Evolutionary conservation across 495 filamentous ascomycete species (phyloP).

Genomic region (Trichoderma orchidacearum): DNA sequence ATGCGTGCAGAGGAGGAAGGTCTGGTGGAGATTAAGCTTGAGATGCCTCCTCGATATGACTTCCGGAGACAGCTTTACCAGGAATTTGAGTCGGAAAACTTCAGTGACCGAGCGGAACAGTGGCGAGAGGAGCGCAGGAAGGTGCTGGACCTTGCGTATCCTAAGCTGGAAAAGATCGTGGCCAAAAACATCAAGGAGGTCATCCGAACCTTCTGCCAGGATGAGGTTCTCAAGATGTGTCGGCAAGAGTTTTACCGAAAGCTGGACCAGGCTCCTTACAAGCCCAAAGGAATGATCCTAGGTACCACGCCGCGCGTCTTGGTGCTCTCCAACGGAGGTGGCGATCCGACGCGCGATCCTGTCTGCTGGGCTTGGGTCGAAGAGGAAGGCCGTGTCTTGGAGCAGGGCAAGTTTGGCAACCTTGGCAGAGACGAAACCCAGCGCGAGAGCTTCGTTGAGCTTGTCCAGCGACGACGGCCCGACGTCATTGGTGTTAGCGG

Average conservation of each 20-base stretch:
- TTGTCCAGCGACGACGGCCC: constrained; percentile 62
- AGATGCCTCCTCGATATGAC: constrained; percentile 56
- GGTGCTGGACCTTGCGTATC: constrained; percentile 65
- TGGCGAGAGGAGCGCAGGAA: constrained; percentile 85
- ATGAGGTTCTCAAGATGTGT: constrained; percentile 66
- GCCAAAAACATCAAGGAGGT: constrained; percentile 87
- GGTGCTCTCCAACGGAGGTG: constrained; percentile 69
- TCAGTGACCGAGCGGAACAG: constrained; percentile 84
- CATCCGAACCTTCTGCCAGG: constrained; percentile 80
- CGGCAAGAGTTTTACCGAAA: constrained; percentile 74
- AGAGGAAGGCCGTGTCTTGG: constrained; percentile 77
- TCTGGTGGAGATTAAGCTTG: constrained; percentile 68
- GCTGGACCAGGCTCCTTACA: constrained; percentile 90
- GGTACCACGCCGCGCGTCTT: constrained; percentile 83
- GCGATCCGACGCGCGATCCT: constrained; percentile 58
- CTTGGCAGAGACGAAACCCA: constrained; percentile 57
- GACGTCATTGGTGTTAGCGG: constrained; percentile 86
- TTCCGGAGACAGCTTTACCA: constrained; percentile 61
- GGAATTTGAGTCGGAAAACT: constrained; percentile 86
- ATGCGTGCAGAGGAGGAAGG: constrained; percentile 91
- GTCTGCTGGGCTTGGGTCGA: constrained; percentile 87
- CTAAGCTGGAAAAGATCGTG: constrained; percentile 71
- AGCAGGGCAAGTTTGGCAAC: constrained; percentile 75
- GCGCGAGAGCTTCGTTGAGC: constrained; percentile 51
- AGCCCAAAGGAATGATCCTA: constrained; percentile 82